Conservation (phyloP, 192 early-diverging fungal species). For the Thamnidium elegans region DNA sequence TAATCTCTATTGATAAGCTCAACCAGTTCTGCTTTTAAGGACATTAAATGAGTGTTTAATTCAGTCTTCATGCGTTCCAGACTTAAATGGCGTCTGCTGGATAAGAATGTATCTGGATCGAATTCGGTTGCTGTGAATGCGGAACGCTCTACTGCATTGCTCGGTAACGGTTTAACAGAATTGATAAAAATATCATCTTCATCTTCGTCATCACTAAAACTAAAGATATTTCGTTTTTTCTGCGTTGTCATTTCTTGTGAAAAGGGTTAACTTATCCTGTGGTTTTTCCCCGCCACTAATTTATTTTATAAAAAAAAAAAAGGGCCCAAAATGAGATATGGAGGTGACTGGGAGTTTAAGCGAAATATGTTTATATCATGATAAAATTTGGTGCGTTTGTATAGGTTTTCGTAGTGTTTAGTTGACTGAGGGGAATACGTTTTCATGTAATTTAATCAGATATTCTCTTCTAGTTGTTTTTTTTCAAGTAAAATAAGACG, state of each 20-base stretch:
- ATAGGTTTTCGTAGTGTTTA: no score
- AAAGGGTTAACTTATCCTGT: no score
- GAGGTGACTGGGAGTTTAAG: no score
- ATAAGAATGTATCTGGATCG: conserved; percentile 59
- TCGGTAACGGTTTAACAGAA: conserved; percentile 25
- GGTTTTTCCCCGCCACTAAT: no score
- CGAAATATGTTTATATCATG: no score
- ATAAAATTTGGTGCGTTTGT: no score
- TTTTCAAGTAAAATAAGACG: no score
- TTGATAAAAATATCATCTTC: conserved; percentile 24
- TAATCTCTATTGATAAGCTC: conserved; percentile 80
- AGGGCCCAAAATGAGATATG: no score
- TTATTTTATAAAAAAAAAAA: no score
- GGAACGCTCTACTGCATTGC: conserved; percentile 26
- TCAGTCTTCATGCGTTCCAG: conserved; percentile 65
- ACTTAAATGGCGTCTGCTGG: conserved; percentile 62
- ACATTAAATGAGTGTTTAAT: conserved; percentile 51
- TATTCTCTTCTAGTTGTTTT: no score
- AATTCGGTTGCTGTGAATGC: conserved; percentile 42
- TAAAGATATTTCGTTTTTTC: conserved; percentile 8
- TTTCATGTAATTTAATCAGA: no score
- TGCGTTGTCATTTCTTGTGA: not conserved
- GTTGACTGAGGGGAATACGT: no score
- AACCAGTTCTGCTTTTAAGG: conserved; percentile 70
- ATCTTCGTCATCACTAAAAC: conserved; percentile 27